Conservation (phyloP, 192 early-diverging fungal genomes). For the Dissophora globulifera region DNA sequence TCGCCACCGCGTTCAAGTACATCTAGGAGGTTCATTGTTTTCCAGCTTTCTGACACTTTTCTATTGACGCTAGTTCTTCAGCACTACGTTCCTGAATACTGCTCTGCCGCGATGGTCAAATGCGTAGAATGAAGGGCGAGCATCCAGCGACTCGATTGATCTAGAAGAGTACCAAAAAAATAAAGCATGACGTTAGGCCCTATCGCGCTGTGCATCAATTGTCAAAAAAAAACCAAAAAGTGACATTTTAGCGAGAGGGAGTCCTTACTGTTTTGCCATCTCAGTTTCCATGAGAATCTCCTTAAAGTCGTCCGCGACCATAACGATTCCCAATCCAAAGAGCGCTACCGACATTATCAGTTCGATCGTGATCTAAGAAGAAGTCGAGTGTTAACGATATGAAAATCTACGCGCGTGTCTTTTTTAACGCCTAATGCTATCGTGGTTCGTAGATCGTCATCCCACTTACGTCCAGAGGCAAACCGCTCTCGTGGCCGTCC, state of each 20-base stretch:
- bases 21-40: too few relatives aligned
- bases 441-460: too few relatives aligned
- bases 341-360: constrained; percentile 59
- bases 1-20: too few relatives aligned
- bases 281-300: constrained; percentile 68
- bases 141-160: constrained; percentile 69
- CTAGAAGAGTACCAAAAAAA: too few relatives aligned
- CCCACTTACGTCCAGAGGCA: constrained; percentile 60
- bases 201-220: too few relatives aligned
- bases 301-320: constrained; percentile 66
- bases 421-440: neutral
- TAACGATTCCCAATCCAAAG: constrained; percentile 58
- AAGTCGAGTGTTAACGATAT: neutral
- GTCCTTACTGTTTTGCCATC: constrained; percentile 68
- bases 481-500: constrained; percentile 52
- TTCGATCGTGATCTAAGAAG: constrained; percentile 58
- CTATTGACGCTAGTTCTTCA: constrained; percentile 12
- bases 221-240: too few relatives aligned
- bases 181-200: too few relatives aligned
- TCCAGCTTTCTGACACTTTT: too few relatives aligned
- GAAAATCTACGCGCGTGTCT: neutral
- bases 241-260: too few relatives aligned
- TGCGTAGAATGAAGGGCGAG: constrained; percentile 66
- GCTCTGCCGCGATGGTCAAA: constrained; percentile 67
- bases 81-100: constrained; percentile 36